Evolutionary conservation across 169 alveolate species (phyloP).

Genomic region (Plasmodium blacklocki): DNA sequence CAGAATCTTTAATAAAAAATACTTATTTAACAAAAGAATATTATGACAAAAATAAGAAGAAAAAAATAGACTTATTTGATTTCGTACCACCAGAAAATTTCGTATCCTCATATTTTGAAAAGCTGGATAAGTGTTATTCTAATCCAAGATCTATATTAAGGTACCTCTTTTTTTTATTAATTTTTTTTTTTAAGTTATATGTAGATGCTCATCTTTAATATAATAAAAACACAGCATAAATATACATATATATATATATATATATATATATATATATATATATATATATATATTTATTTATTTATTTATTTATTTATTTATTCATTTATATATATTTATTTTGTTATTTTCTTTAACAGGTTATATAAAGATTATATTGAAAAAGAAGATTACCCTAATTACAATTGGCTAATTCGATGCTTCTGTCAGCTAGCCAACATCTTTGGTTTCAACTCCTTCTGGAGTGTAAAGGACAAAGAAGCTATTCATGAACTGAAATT

Average conservation of each 20-base stretch:
- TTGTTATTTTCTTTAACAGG: constrained; percentile 46
- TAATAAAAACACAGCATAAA: not conserved
- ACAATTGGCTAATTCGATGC: constrained; percentile 90
- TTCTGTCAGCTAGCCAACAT: constrained; percentile 89
- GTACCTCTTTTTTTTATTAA: constrained; percentile 25
- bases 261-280: not conserved
- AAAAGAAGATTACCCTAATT: constrained; percentile 87
- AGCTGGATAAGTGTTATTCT: constrained; percentile 82
- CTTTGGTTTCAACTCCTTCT: constrained; percentile 90
- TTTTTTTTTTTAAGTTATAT: not conserved
- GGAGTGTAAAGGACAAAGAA: constrained; percentile 87
- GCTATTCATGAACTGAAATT: constrained; percentile 82
- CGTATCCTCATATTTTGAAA: constrained; percentile 81
- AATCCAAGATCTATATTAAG: constrained; percentile 86
- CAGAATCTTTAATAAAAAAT: constrained; percentile 60
- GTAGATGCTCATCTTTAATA: not conserved
- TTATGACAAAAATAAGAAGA: constrained; percentile 41
- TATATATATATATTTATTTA: not conserved
- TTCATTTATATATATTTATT: not conserved
- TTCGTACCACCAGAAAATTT: constrained; percentile 86
- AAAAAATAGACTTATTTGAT: constrained; percentile 79
- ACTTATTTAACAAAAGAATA: constrained; percentile 67
- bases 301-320: not conserved
- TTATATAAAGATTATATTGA: constrained; percentile 86
- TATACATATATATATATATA: constrained; percentile 1